Base-by-base conservation (phyloP, 164 flowering plant genomes). In the Chimonanthus praecox region DNA sequence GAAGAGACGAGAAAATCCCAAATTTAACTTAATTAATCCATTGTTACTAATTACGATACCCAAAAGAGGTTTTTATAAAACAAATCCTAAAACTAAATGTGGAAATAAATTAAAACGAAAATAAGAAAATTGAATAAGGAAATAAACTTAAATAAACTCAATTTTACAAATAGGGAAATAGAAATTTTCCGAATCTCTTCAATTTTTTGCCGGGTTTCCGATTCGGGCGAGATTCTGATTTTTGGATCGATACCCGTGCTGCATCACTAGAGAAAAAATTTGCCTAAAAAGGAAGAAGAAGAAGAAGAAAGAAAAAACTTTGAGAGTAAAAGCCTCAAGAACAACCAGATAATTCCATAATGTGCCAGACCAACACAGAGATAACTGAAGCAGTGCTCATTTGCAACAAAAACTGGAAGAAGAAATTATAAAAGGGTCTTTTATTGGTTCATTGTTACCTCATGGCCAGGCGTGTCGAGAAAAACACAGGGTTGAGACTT, bases 391-490 rank as follows among this genome's bases (percentile, higher is more conserved):
- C 16, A 54, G n/a, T 5, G 8, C 60, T n/a, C 11, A 20, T 3
- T 11, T 54, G 60, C 11, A 54, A 54, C n/a, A 54, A 13, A 54
- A 54, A 11, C 11, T 54, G 15, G 16, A 54, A 54, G 60, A 33
- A 33, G 33, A 33, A 33, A 33, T 54, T 54, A 54, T n/a, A 10
- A 54, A 54, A 54, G 60, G 16, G 60, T 4, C 60, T 54, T 54
- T 33, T 33, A 33, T 33, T 33, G 33, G 65, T 18, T 4, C 6
- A 5, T 63, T 60, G 16, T 80, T 84, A 94, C 97, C 98, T 94
- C 94, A 79, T 94, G 98, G 50, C 98, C 98, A 50, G 98, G 97
- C 74, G 98, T 94, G 76, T 94, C 98, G 74, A 94, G 97, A 76
- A 94, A 90, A 78, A 92, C 94, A 82, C 98, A 94, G 62, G 92